Evolutionary conservation across 805 yeast species (phyloP).

Genomic region (Suhomyces tanzawaensis): DNA sequence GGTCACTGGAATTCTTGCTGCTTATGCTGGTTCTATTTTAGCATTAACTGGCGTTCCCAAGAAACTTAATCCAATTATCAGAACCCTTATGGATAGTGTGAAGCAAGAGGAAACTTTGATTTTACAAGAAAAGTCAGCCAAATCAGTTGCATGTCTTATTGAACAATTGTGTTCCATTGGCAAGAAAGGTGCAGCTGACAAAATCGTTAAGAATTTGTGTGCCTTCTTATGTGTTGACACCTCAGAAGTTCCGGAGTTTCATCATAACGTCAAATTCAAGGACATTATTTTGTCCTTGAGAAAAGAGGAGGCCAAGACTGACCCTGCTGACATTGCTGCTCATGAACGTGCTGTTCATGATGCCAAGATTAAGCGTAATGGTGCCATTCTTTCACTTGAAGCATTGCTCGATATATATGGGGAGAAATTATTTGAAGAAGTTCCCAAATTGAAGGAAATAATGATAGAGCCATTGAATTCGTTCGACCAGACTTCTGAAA

Average conservation of each 20-base stretch:
- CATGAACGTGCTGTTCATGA: conserved; percentile 64
- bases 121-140: conserved; percentile 71
- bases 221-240: conserved; percentile 95
- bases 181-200: conserved; percentile 77
- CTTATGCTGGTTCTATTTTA: conserved; percentile 72
- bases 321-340: conserved; percentile 57
- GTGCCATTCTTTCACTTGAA: conserved; percentile 73
- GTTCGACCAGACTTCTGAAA: conserved; percentile 24
- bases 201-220: conserved; percentile 85
- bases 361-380: conserved; percentile 80
- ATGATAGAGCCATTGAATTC: conserved; percentile 64
- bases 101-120: conserved; percentile 67
- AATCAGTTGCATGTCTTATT: conserved; percentile 63
- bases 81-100: conserved; percentile 89
- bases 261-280: conserved; percentile 53
- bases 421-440: conserved; percentile 49
- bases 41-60: conserved; percentile 69
- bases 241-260: conserved; percentile 90
- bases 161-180: conserved; percentile 52
- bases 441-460: conserved; percentile 64
- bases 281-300: conserved; percentile 67
- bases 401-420: conserved; percentile 54
- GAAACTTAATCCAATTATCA: conserved; percentile 83
- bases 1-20: conserved; percentile 62
- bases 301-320: conserved; percentile 70